phyloP scores from a whole-genome alignment of 192 early-diverging fungal genomes.

The Podila minutissima region DNA sequence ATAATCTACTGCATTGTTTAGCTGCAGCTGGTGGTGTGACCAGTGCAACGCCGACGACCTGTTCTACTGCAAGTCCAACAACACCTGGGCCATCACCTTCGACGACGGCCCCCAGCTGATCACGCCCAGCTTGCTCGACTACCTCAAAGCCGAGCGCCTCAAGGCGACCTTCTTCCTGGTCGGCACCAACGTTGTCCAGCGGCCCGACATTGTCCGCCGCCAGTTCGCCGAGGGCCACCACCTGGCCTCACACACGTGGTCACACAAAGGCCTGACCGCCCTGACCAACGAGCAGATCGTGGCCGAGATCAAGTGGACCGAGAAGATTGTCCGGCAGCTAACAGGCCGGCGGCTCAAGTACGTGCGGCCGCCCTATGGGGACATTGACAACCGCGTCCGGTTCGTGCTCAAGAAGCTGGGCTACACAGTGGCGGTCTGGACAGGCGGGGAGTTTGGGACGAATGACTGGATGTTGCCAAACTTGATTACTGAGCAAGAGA shows the following conservation, averaged over 20 bases:
- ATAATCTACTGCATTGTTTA: too few relatives aligned
- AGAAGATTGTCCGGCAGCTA: slow-evolving; percentile 54
- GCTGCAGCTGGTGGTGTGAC: slow-evolving; percentile 21
- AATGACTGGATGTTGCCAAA: background rate
- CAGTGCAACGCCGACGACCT: slow-evolving; percentile 14
- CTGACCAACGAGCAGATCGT: slow-evolving; percentile 57
- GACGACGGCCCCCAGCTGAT: slow-evolving; percentile 58
- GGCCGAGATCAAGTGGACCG: slow-evolving; percentile 64
- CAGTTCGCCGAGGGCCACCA: slow-evolving; percentile 38
- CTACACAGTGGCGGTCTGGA: slow-evolving; percentile 22
- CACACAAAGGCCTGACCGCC: slow-evolving; percentile 60
- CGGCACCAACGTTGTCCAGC: slow-evolving; percentile 46
- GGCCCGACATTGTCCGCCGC: slow-evolving; percentile 41
- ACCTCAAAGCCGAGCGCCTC: slow-evolving; percentile 27
- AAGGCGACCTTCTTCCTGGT: slow-evolving; percentile 59
- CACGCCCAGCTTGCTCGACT: slow-evolving; percentile 45
- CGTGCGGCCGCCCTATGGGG: slow-evolving; percentile 66
- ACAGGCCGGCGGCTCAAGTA: slow-evolving; percentile 59
- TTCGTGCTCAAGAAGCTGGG: slow-evolving; percentile 65
- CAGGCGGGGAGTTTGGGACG: background rate
- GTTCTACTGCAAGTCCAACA: slow-evolving; percentile 26
- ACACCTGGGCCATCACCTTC: slow-evolving; percentile 58
- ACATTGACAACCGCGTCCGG: slow-evolving; percentile 76
- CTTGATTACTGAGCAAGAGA: background rate
- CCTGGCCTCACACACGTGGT: slow-evolving; percentile 62